Conservation (phyloP, 352 stramenopile species). For the Globisporangium cylindrosporum region DNA sequence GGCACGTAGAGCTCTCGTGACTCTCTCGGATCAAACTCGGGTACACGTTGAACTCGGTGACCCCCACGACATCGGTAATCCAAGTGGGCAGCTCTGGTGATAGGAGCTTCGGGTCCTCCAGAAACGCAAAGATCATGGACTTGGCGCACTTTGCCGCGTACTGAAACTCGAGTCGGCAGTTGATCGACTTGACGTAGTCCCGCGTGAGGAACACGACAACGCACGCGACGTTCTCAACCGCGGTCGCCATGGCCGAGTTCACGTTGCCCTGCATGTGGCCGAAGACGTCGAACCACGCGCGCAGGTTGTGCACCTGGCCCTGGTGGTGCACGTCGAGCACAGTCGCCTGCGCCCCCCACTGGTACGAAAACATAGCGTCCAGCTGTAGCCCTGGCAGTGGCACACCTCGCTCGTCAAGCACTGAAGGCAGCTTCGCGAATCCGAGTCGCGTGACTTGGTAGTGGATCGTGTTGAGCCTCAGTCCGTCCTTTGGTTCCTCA, state of each 20-base stretch:
- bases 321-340: constrained; percentile 47
- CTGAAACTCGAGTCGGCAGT: constrained; percentile 56
- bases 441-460: constrained; percentile 38
- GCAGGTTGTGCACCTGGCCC: constrained; percentile 30
- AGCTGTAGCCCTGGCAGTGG: constrained; percentile 34
- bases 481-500: constrained; percentile 15
- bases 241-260: constrained; percentile 57
- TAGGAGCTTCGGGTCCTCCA: constrained; percentile 32
- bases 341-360: constrained; percentile 40
- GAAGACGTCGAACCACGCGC: constrained; percentile 57
- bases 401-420: constrained; percentile 39
- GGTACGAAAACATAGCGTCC: constrained; percentile 62
- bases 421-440: constrained; percentile 25
- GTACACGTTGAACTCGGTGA: constrained; percentile 34
- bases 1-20: neutral
- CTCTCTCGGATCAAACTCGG: constrained; percentile 24
- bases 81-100: constrained; percentile 26
- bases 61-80: constrained; percentile 33
- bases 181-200: constrained; percentile 45
- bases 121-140: constrained; percentile 44
- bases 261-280: constrained; percentile 69
- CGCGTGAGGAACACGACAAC: constrained; percentile 54
- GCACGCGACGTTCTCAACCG: constrained; percentile 52
- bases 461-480: constrained; percentile 25
- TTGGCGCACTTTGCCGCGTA: constrained; percentile 41